phyloP scores from a whole-genome alignment of 176 grass and related monocot species.

The Poa annua region DNA sequence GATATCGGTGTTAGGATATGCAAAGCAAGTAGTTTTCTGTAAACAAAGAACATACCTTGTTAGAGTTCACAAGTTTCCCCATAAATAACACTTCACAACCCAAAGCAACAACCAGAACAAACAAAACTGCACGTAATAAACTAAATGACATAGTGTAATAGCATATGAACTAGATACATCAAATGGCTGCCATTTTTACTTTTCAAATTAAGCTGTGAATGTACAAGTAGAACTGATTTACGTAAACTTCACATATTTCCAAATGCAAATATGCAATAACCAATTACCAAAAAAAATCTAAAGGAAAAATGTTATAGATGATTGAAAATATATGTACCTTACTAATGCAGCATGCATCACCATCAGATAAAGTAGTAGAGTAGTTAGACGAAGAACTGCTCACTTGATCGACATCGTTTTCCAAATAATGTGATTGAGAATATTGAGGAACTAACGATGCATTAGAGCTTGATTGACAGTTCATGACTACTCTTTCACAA shows the following conservation, averaged over 20 bases:
- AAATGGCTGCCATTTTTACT: not conserved
- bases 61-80: constrained; percentile 14
- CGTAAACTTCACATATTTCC: constrained; percentile 1
- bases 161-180: constrained; percentile 14
- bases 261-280: constrained; percentile 15
- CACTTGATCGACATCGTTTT: not conserved
- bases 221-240: constrained; percentile 2
- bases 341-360: not conserved
- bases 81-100: constrained; percentile 10
- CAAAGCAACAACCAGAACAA: not conserved
- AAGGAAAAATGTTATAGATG: not conserved
- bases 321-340: constrained; percentile 29
- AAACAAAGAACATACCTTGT: constrained; percentile 20
- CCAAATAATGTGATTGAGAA: constrained; percentile 24
- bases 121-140: not conserved
- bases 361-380: constrained; percentile 18
- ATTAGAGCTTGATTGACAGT: constrained; percentile 18
- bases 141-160: constrained; percentile 12
- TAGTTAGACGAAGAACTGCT: not conserved
- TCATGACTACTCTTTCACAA: constrained; percentile 15
- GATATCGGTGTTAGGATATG: not conserved
- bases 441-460: constrained; percentile 7
- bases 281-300: not conserved
- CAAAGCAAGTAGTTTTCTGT: constrained; percentile 29
- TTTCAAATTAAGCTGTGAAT: constrained; percentile 10